These are phyloP conservation scores for Fusarium cicatricum DNA, from an alignment of 2,329 filamentous ascomycete species.

Conservation along the genomic window DNA sequence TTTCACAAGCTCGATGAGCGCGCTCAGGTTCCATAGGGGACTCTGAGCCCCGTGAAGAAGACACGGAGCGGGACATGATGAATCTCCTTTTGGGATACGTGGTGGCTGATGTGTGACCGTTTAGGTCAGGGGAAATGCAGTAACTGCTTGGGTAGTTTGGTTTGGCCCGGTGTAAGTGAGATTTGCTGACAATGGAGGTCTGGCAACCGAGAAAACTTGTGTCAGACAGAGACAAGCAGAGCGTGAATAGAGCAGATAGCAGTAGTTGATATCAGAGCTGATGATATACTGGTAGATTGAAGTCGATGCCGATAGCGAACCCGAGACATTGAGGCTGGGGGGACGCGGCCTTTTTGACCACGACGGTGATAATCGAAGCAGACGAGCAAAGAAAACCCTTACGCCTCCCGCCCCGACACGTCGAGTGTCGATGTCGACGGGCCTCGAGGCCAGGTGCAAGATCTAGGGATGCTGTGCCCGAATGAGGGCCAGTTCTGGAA, in stretches of 20 bases:
- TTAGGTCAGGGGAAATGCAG: constrained; percentile 1
- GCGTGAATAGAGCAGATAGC: neutral
- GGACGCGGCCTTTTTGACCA: constrained; percentile 30
- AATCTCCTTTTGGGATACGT: constrained; percentile 33
- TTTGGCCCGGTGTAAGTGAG: constrained; percentile 20
- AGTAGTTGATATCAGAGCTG: neutral
- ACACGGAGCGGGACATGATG: constrained; percentile 40
- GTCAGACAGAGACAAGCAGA: constrained; percentile 15
- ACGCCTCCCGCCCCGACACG: constrained; percentile 20
- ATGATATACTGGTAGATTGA: constrained; percentile 8
- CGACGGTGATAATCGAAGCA: constrained; percentile 15
- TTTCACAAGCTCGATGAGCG: constrained; percentile 49
- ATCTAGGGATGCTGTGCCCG: no score
- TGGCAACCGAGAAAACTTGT: constrained; percentile 6
- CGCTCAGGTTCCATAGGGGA: constrained; percentile 45
- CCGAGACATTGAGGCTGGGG: constrained; percentile 22
- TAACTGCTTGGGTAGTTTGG: constrained; percentile 4
- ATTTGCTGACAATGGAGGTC: constrained; percentile 6
- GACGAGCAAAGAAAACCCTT: neutral
- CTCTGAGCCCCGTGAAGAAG: constrained; percentile 41
- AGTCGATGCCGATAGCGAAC: constrained; percentile 1
- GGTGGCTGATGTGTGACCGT: constrained; percentile 26
- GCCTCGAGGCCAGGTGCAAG: constrained; percentile 1
- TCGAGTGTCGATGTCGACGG: constrained; percentile 27
- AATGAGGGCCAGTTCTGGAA: constrained; percentile 11